These are phyloP conservation scores for Calonectria pseudoreteaudii DNA, from an alignment of 2,329 filamentous ascomycete species.

Conservation along the genomic window DNA sequence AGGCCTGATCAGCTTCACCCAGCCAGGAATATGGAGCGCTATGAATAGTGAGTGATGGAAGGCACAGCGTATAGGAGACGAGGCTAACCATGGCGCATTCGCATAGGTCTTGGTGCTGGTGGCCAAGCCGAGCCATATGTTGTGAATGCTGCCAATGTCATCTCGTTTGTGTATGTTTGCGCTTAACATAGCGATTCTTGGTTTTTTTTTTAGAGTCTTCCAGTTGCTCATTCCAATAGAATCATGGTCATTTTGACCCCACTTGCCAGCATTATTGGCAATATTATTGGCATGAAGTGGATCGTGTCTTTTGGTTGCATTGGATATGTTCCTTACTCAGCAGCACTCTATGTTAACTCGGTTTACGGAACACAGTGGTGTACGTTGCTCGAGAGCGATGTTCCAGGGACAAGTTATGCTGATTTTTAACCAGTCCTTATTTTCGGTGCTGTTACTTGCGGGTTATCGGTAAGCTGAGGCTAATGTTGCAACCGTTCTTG, in stretches of 20 bases:
- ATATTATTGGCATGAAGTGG: slow-evolving; percentile 1
- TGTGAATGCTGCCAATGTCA: slow-evolving; percentile 1
- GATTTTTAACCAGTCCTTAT: neutral
- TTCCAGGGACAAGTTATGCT: neutral
- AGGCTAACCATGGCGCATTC: neutral
- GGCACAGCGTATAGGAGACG: too few species aligned
- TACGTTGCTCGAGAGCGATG: neutral
- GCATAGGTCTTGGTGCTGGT: neutral
- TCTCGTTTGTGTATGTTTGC: neutral
- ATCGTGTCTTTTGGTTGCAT: neutral
- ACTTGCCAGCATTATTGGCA: neutral
- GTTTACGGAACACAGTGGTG: slow-evolving; percentile 1
- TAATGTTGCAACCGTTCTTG: too few species aligned
- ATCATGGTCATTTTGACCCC: neutral
- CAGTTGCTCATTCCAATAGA: neutral
- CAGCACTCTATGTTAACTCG: neutral
- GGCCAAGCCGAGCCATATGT: neutral
- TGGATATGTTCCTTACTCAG: neutral
- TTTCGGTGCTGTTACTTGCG: neutral
- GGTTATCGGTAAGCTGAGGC: neutral
- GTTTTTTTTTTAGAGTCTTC: neutral
- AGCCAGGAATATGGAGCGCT: neutral
- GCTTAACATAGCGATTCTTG: neutral
- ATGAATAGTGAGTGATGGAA: neutral
- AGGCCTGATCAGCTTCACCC: neutral